These are phyloP conservation scores for Neofusicoccum parvum DNA, from an alignment of 2,329 filamentous ascomycete species.

Conservation along the genomic window DNA sequence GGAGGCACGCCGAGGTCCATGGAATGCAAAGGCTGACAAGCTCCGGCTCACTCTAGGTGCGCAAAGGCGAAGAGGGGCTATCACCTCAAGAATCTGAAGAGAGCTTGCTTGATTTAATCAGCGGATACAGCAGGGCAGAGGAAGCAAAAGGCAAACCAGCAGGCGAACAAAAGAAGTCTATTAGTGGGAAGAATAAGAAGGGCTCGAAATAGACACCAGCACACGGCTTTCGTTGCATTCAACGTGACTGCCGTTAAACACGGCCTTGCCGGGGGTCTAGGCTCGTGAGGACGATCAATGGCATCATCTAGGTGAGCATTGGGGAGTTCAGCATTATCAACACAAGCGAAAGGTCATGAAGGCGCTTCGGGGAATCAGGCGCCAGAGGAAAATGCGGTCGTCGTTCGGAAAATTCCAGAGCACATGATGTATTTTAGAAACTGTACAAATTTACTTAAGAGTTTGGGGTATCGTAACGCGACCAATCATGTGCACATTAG, in stretches of 20 bases:
- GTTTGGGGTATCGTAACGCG: not conserved
- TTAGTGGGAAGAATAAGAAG: slow-evolving; percentile 23
- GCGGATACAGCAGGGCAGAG: slow-evolving; percentile 28
- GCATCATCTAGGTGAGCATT: too few species aligned
- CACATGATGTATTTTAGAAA: not conserved
- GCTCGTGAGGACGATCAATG: too few species aligned
- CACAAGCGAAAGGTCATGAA: too few species aligned
- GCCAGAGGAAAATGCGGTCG: not conserved
- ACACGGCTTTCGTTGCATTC: too few species aligned
- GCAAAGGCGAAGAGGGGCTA: slow-evolving; percentile 6
- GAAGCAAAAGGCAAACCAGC: slow-evolving; percentile 25
- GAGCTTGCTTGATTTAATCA: slow-evolving; percentile 29
- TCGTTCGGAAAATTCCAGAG: not conserved
- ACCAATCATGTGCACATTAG: not conserved
- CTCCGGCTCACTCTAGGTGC: not conserved
- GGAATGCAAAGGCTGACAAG: not conserved
- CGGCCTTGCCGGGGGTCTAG: too few species aligned
- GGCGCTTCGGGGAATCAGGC: not conserved
- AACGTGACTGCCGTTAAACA: too few species aligned
- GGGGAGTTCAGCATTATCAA: too few species aligned
- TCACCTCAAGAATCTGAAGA: not conserved
- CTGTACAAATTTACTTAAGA: not conserved
- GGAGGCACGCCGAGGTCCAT: too few species aligned
- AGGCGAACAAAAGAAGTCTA: slow-evolving; percentile 9
- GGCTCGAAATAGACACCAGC: slow-evolving; percentile 10